Evolutionary conservation across 495 filamentous ascomycete species (phyloP).

Genomic region (Trichoderma gamsii): DNA sequence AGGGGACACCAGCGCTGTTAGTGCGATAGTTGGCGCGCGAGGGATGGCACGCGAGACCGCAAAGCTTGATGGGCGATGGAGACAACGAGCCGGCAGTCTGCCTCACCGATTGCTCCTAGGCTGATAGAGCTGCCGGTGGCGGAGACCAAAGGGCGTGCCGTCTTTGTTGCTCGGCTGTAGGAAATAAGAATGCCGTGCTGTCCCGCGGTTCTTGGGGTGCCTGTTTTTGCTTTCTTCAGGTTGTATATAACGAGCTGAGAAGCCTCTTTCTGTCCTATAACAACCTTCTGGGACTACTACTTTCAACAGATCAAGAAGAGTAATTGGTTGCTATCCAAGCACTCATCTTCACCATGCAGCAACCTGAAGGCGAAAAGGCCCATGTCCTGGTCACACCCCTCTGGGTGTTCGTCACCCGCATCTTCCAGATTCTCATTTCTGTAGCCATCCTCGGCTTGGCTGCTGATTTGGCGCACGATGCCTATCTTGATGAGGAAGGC

Average conservation of each 20-base stretch:
- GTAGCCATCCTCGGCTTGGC: conserved; percentile 35
- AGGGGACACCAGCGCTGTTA: not conserved
- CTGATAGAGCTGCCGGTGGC: conserved; percentile 10
- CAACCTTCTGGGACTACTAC: not conserved
- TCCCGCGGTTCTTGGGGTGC: not conserved
- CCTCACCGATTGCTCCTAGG: conserved; percentile 2
- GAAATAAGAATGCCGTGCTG: conserved; percentile 4
- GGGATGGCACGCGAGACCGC: not conserved
- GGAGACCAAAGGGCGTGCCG: not conserved
- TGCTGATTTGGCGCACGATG: conserved; percentile 36
- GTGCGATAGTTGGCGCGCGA: not conserved
- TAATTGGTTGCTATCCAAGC: not conserved
- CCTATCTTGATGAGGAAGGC: conserved; percentile 33
- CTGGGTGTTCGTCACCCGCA: conserved; percentile 35
- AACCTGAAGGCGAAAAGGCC: not conserved
- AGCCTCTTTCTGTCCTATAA: not conserved
- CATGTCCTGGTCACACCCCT: conserved; percentile 29
- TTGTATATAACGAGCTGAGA: not conserved
- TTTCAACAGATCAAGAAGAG: not conserved
- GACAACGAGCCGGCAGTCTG: not conserved
- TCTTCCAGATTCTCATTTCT: conserved; percentile 34
- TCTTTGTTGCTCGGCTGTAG: not conserved
- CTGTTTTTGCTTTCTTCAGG: not conserved
- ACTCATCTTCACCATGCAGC: conserved; percentile 6
- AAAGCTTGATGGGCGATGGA: not conserved